phyloP scores from a whole-genome alignment of 2,329 filamentous ascomycete species.

The Pezicula radicicola region DNA sequence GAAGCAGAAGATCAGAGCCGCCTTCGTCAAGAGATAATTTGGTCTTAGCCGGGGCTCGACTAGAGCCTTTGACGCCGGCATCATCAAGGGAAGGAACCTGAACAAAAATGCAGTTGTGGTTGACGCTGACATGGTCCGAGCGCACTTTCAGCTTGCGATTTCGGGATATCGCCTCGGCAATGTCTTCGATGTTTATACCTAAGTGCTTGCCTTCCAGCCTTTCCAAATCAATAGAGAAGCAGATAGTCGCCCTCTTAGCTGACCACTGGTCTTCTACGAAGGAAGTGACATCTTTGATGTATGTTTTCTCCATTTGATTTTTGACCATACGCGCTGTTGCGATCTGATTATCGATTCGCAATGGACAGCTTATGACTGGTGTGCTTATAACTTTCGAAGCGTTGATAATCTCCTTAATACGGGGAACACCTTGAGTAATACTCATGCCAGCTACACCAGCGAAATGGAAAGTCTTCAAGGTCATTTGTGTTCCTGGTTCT shows the following conservation, averaged over 20 bases:
- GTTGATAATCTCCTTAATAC: slow-evolving; percentile 99
- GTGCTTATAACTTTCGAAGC: slow-evolving; percentile 92
- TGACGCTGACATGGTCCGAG: slow-evolving; percentile 61
- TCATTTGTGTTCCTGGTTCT: slow-evolving; percentile 99
- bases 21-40: slow-evolving; percentile 39
- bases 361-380: slow-evolving; percentile 83
- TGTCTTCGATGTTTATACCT: slow-evolving; percentile 71
- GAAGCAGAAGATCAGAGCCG: slow-evolving; percentile 65
- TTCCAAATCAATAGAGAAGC: slow-evolving; percentile 76
- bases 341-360: slow-evolving; percentile 72
- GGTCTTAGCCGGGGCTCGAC: slow-evolving; percentile 19
- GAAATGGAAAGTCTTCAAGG: slow-evolving; percentile 99
- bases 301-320: slow-evolving; percentile 92
- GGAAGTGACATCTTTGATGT: slow-evolving; percentile 73
- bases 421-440: slow-evolving; percentile 97
- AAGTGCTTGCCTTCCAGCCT: slow-evolving; percentile 79
- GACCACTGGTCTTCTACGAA: slow-evolving; percentile 89
- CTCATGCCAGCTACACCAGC: slow-evolving; percentile 99
- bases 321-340: slow-evolving; percentile 88
- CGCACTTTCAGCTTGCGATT: slow-evolving; percentile 82
- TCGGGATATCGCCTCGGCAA: slow-evolving; percentile 71
- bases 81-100: slow-evolving; percentile 51
- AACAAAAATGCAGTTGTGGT: slow-evolving; percentile 66
- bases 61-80: slow-evolving; percentile 41
- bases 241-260: slow-evolving; percentile 70